These are phyloP conservation scores for Coccomyxa sp. DNA, from an alignment of 139 green algal genomes.

Conservation along the genomic window DNA sequence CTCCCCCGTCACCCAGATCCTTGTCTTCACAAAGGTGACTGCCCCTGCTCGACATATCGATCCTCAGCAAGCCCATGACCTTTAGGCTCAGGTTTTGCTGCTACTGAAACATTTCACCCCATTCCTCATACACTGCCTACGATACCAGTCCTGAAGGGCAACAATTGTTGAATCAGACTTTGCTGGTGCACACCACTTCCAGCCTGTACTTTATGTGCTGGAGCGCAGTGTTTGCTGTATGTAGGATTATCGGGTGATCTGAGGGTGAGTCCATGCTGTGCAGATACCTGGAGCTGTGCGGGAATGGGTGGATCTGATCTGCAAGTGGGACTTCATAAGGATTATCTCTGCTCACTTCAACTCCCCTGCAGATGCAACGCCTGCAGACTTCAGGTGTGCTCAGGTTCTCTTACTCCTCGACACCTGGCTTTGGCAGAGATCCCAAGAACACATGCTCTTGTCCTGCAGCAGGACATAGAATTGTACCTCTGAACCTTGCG, in stretches of 20 bases:
- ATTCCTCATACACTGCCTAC: no score
- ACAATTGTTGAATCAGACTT: background rate
- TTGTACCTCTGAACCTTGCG: background rate
- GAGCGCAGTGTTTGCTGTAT: background rate
- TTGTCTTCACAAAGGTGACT: conserved; percentile 74
- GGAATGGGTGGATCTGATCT: conserved; percentile 70
- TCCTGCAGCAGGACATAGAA: background rate
- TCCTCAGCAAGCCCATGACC: background rate
- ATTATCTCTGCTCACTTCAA: conserved; percentile 81
- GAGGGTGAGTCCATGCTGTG: background rate
- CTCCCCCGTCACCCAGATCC: conserved; percentile 68
- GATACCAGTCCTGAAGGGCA: background rate
- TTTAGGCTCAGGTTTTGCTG: background rate
- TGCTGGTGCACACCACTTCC: background rate
- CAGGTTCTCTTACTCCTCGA: background rate
- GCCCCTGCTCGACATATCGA: background rate
- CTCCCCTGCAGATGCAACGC: conserved; percentile 46
- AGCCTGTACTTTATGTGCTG: background rate
- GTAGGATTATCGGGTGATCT: background rate
- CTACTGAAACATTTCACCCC: no score
- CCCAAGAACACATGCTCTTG: background rate
- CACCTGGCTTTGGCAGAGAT: background rate
- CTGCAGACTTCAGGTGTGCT: conserved; percentile 37
- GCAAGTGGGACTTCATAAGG: conserved; percentile 47
- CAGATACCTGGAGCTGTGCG: conserved; percentile 11